These are phyloP conservation scores for Aleurites moluccanus DNA, from an alignment of 441 rosid species.

Conservation along the genomic window DNA sequence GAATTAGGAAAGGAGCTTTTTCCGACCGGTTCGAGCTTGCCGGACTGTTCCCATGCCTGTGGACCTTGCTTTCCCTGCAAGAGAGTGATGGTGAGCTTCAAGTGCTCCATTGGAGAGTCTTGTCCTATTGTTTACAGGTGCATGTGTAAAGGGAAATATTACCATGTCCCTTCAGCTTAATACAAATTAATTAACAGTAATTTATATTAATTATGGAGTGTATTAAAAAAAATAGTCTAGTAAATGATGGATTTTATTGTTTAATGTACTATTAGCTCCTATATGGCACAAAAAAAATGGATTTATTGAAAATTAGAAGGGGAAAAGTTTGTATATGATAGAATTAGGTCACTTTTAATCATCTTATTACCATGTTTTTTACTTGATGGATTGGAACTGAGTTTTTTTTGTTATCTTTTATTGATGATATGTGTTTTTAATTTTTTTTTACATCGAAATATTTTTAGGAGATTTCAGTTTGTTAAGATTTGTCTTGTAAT, in stretches of 20 bases:
- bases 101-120: constrained; percentile 74
- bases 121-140: constrained; percentile 89
- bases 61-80: constrained; percentile 85
- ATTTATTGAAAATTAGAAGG: neutral
- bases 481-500: too few relatives aligned
- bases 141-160: constrained; percentile 77
- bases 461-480: too few relatives aligned
- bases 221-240: neutral
- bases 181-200: too few relatives aligned
- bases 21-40: constrained; percentile 74
- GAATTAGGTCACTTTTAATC: neutral
- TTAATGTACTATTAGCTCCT: neutral
- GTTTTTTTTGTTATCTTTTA: neutral
- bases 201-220: neutral
- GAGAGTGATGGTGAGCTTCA: constrained; percentile 85
- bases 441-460: too few relatives aligned
- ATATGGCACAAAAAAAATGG: neutral
- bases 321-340: neutral
- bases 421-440: too few relatives aligned
- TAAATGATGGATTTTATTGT: neutral
- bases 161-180: constrained; percentile 71
- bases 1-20: constrained; percentile 45
- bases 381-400: too few relatives aligned
- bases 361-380: too few relatives aligned
- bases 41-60: constrained; percentile 88